Evolutionary conservation across 2,329 filamentous ascomycete genomes (phyloP).

Genomic region (Alternaria arbusti): DNA sequence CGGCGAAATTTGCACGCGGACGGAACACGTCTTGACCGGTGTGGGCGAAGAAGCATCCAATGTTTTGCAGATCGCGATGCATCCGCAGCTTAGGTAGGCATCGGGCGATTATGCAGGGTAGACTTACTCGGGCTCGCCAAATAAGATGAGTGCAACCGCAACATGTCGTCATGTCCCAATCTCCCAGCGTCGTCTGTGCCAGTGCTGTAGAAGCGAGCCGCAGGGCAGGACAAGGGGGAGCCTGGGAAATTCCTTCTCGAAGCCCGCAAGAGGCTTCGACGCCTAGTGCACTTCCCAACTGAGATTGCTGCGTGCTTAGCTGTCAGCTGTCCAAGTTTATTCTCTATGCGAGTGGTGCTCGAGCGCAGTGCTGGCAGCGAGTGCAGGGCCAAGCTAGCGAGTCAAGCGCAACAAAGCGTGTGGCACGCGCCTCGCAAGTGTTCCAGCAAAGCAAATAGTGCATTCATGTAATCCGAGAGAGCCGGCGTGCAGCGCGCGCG

Average conservation of each 20-base stretch:
- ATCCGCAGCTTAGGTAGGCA: constrained; percentile 2
- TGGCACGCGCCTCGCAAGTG: constrained; percentile 13
- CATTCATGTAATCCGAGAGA: background rate
- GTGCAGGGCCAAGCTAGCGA: constrained; percentile 20
- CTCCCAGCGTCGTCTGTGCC: constrained; percentile 5
- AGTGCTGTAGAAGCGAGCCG: constrained; percentile 13
- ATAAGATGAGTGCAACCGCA: constrained; percentile 19
- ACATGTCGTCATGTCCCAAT: constrained; percentile 29
- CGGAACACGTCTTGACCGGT: constrained; percentile 11
- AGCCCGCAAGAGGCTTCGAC: constrained; percentile 9
- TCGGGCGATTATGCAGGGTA: constrained; percentile 15
- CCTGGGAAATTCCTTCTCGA: constrained; percentile 3
- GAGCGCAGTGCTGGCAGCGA: background rate
- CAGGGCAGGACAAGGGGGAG: constrained; percentile 11
- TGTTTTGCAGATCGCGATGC: constrained; percentile 15
- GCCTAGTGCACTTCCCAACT: constrained; percentile 8
- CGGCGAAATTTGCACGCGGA: constrained; percentile 33
- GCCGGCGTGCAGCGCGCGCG: background rate
- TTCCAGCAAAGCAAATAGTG: constrained; percentile 16
- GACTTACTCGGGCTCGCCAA: constrained; percentile 10
- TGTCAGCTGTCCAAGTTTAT: background rate
- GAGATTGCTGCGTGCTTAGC: background rate
- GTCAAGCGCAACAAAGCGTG: constrained; percentile 25
- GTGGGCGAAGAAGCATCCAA: constrained; percentile 19
- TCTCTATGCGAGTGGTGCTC: constrained; percentile 6